A percentile compares a stretch with the other conserved stretches of the same genome.
These are phyloP conservation scores for Daldinia grandis DNA, from an alignment of 495 filamentous ascomycete genomes.

Conservation along the genomic window DNA sequence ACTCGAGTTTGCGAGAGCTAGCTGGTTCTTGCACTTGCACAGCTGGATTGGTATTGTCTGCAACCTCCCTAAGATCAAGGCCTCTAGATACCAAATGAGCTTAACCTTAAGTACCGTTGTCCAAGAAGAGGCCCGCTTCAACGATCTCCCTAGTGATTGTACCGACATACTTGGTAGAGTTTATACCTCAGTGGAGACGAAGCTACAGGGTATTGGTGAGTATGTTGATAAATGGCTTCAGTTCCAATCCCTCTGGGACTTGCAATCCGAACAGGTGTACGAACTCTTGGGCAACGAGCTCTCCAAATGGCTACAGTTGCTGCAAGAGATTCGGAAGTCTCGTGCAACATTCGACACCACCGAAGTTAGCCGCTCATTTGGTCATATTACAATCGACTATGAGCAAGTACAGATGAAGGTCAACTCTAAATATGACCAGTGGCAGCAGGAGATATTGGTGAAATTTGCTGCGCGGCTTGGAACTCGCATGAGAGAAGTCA, in stretches of 20 bases:
- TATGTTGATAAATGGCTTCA: slow-evolving; percentile 98
- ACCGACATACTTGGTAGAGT: slow-evolving; percentile 78
- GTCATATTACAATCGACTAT: slow-evolving; percentile 93
- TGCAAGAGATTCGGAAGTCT: slow-evolving; percentile 93
- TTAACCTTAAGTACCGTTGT: slow-evolving; percentile 66
- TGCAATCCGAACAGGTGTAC: slow-evolving; percentile 94
- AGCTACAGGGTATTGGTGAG: slow-evolving; percentile 73
- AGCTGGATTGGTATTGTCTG: slow-evolving; percentile 92
- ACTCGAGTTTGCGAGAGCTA: slow-evolving; percentile 87
- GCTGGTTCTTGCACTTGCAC: slow-evolving; percentile 92
- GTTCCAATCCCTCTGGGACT: slow-evolving; percentile 98
- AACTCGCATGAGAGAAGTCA: slow-evolving; percentile 87
- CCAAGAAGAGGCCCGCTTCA: slow-evolving; percentile 76
- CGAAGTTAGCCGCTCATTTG: slow-evolving; percentile 88
- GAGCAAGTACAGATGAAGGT: slow-evolving; percentile 98
- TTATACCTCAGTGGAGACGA: slow-evolving; percentile 80
- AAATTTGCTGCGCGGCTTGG: slow-evolving; percentile 92
- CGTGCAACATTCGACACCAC: slow-evolving; percentile 95
- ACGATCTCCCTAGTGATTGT: slow-evolving; percentile 84
- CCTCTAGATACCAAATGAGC: slow-evolving; percentile 92
- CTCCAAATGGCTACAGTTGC: slow-evolving; percentile 88
- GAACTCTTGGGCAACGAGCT: slow-evolving; percentile 90
- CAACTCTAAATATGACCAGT: slow-evolving; percentile 98
- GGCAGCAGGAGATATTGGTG: slow-evolving; percentile 94
- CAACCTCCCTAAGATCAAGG: slow-evolving; percentile 90